Base-by-base conservation (phyloP, 2,329 filamentous ascomycete species). In the Camillea tinctor region DNA sequence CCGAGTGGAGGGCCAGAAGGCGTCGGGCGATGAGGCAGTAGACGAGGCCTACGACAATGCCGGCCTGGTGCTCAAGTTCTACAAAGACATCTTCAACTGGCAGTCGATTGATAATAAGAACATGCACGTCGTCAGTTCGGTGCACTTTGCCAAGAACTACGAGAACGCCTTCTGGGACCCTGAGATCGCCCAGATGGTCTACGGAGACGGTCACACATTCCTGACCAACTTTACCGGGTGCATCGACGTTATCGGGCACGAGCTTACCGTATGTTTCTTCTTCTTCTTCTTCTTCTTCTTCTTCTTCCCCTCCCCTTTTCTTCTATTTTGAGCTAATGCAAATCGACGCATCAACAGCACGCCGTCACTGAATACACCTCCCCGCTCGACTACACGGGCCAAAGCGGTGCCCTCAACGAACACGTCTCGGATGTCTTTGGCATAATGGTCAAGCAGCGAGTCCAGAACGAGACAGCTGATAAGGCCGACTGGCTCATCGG, bases 181-280 rank as follows among this genome's bases (percentile, higher is more conserved):
- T 1, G 72, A 77, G 60, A 73, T 72, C 52, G 68, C 74, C 40
- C 81, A 84, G 66, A 83, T 85, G 79, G 81, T 84, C 4, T 86
- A 83, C 64, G 84, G 83, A 2, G 83, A 85, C 56, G 83, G 83
- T 6, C 77, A 80, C 60, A 75, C 78, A 40, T 81, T 83, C 52
- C 72, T 85, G 56, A 77, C 76, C 66, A 78, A 81, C 70, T 84
- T 85, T 68, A 80, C 80, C 1, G 76, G 76, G 24, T 79, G 76
- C 58, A 72, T 84, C 26, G 84, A 86, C 63, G 81, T 86, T 56
- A 84, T 86, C 58, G 83, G 80, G 2, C 83, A 85, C 63, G 84
- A 86, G 64, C 72, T 85, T 20, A 84, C 81, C 4, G 70, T 71
- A 54, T 64, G 65, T 57, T 51, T 17, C 13, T 52, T 15, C 22